These are phyloP conservation scores for Syzygium grande DNA, from an alignment of 345 rosid species.

Conservation along the genomic window DNA sequence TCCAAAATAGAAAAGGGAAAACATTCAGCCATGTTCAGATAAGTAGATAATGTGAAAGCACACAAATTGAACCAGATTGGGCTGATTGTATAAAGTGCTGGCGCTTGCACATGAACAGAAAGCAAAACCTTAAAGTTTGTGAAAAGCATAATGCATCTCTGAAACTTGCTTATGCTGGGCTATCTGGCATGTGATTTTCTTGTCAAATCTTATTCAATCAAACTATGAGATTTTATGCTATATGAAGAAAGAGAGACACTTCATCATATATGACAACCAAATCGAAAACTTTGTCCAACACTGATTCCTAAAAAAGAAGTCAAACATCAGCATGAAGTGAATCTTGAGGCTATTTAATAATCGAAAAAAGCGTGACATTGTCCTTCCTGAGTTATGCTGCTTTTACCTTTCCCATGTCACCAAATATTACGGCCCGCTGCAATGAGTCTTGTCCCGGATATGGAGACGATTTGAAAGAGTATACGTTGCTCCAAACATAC, in stretches of 20 bases:
- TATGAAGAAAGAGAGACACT: not conserved
- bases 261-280: not conserved
- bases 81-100: not conserved
- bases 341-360: not conserved
- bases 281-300: not conserved
- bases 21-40: not conserved
- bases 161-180: not conserved
- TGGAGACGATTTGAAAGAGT: conserved; percentile 65
- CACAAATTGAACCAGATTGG: not conserved
- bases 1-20: not conserved
- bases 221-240: not conserved
- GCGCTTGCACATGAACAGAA: not conserved
- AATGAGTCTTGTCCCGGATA: conserved; percentile 85
- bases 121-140: not conserved
- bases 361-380: not conserved
- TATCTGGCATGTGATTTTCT: not conserved
- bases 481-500: conserved; percentile 20
- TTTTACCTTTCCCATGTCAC: conserved; percentile 49
- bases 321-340: not conserved
- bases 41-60: not conserved
- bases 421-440: conserved; percentile 72
- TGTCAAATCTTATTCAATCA: not conserved
- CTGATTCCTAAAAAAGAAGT: not conserved
- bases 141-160: not conserved
- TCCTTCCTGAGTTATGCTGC: not conserved